phyloP scores from a whole-genome alignment of 1,284 basidiomycete species.

The Pseudozyma hubeiensis region DNA sequence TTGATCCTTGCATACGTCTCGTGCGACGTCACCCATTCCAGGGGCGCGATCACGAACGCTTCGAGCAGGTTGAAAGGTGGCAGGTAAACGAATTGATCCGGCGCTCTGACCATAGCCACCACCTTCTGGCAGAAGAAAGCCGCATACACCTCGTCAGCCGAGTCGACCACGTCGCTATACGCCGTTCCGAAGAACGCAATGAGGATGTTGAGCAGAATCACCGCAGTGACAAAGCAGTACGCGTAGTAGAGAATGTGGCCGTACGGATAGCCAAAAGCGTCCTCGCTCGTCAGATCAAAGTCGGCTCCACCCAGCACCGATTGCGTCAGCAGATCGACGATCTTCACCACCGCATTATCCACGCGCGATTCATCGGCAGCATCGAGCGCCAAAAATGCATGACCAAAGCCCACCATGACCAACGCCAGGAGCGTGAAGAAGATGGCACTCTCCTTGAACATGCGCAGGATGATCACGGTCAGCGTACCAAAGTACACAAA shows the following conservation, averaged over 20 bases:
- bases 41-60: slow-evolving; percentile 80
- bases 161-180: slow-evolving; percentile 61
- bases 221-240: slow-evolving; percentile 52
- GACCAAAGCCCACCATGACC: slow-evolving; percentile 84
- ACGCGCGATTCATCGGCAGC: slow-evolving; percentile 82
- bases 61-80: slow-evolving; percentile 85
- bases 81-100: slow-evolving; percentile 73
- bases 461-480: slow-evolving; percentile 72
- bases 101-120: slow-evolving; percentile 75
- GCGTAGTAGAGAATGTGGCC: slow-evolving; percentile 82
- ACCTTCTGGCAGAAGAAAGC: slow-evolving; percentile 62
- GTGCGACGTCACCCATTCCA: slow-evolving; percentile 76
- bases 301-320: slow-evolving; percentile 74
- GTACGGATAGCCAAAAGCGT: slow-evolving; percentile 69
- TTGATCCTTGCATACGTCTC: slow-evolving; percentile 53
- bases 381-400: slow-evolving; percentile 87
- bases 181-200: slow-evolving; percentile 80
- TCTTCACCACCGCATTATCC: slow-evolving; percentile 73
- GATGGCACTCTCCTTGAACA: slow-evolving; percentile 86
- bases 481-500: slow-evolving; percentile 72
- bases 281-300: slow-evolving; percentile 48
- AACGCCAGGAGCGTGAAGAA: slow-evolving; percentile 76
- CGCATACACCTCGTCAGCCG: slow-evolving; percentile 45
- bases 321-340: slow-evolving; percentile 82
- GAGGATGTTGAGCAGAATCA: slow-evolving; percentile 74